These are phyloP conservation scores for Boletus pseudopeckii DNA, from an alignment of 768 basidiomycete species.

Conservation along the genomic window DNA sequence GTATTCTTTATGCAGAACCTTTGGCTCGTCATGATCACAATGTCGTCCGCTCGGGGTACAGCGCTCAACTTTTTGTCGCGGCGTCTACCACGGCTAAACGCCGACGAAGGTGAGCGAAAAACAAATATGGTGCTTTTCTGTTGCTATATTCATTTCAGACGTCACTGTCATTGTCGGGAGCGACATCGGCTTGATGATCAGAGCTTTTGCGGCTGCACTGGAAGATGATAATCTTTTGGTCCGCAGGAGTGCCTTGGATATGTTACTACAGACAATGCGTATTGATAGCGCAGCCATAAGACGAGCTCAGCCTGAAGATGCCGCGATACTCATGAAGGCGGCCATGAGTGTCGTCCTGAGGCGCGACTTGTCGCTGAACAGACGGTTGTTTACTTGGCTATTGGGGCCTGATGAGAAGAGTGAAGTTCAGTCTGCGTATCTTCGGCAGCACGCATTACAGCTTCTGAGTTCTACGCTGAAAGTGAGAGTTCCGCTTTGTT, in stretches of 20 bases:
- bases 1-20: slow-evolving; percentile 95
- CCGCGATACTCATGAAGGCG: slow-evolving; percentile 79
- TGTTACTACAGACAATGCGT: slow-evolving; percentile 72
- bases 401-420: slow-evolving; percentile 78
- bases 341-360: slow-evolving; percentile 87
- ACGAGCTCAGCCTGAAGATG: slow-evolving; percentile 68
- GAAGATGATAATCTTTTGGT: slow-evolving; percentile 94
- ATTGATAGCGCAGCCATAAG: slow-evolving; percentile 70
- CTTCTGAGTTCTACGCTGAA: slow-evolving; percentile 68
- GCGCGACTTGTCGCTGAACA: slow-evolving; percentile 88
- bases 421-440: slow-evolving; percentile 69
- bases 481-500: slow-evolving; percentile 36
- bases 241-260: slow-evolving; percentile 79
- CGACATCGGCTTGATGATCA: slow-evolving; percentile 91
- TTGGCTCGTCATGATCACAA: slow-evolving; percentile 91
- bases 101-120: slow-evolving; percentile 58
- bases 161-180: slow-evolving; percentile 72
- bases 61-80: slow-evolving; percentile 85
- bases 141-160: slow-evolving; percentile 37
- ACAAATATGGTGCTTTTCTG: neutral
- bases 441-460: slow-evolving; percentile 67
- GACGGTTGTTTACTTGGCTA: slow-evolving; percentile 91
- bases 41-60: slow-evolving; percentile 78
- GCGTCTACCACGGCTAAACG: slow-evolving; percentile 66
- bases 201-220: slow-evolving; percentile 87